These are phyloP conservation scores for Thymus quinquecostatus DNA, from an alignment of 257 asterid species.

Conservation along the genomic window DNA sequence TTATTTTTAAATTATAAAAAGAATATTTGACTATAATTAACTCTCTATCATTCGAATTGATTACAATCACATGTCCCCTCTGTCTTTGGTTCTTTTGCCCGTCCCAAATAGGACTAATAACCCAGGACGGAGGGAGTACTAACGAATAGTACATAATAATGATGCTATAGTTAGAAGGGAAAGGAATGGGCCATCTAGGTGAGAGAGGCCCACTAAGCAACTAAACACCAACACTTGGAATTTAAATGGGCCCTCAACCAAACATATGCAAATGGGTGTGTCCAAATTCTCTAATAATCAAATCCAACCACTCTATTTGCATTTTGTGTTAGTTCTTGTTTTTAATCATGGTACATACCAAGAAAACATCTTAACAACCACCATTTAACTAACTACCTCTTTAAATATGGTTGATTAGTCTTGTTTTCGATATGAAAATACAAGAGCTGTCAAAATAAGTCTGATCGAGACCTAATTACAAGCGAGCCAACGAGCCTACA, in stretches of 20 bases:
- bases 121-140: too few species aligned
- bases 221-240: background rate
- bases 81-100: too few species aligned
- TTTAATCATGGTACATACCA: conserved; percentile 17
- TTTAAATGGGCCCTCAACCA: conserved; percentile 28
- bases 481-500: too few species aligned
- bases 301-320: conserved; percentile 22
- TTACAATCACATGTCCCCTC: too few species aligned
- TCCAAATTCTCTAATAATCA: conserved; percentile 24
- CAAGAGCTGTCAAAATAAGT: too few species aligned
- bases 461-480: too few species aligned
- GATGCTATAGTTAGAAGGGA: background rate
- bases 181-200: too few species aligned
- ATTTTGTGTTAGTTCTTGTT: background rate
- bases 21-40: too few species aligned
- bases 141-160: background rate
- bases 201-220: conserved; percentile 34
- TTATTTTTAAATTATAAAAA: too few species aligned
- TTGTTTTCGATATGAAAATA: background rate
- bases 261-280: conserved; percentile 36
- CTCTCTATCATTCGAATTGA: too few species aligned
- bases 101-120: too few species aligned
- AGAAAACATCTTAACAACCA: background rate
- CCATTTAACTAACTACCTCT: too few species aligned
- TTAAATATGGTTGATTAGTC: conserved; percentile 11